These are phyloP conservation scores for Solanum hybrid DNA, from an alignment of 305 asterid genomes.

Conservation along the genomic window DNA sequence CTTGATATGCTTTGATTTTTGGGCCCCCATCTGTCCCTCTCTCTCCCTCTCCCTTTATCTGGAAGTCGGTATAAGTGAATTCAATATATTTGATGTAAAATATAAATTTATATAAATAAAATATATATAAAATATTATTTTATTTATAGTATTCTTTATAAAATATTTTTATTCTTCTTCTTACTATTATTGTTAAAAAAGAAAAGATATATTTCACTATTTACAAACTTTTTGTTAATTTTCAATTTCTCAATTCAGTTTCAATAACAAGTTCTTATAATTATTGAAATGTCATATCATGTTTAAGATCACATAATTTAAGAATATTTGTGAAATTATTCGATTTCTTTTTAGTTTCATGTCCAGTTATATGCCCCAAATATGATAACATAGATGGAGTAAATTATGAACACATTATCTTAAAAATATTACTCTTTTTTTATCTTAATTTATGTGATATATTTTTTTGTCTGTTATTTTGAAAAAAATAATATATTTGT, in stretches of 20 bases:
- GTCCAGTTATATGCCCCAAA: neutral
- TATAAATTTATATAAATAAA: neutral
- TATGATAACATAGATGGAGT: neutral
- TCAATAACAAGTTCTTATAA: neutral
- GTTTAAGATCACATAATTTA: neutral
- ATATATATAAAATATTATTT: neutral
- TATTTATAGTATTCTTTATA: neutral
- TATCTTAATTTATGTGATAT: neutral
- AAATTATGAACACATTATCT: neutral
- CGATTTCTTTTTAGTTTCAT: neutral
- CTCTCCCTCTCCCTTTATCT: neutral
- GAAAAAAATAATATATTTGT: neutral
- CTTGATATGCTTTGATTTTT: neutral
- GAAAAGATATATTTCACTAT: neutral
- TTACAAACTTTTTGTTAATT: neutral
- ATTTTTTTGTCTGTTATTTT: accelerated
- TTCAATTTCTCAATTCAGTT: neutral
- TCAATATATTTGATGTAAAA: neutral
- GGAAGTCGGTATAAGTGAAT: neutral
- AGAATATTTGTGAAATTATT: neutral
- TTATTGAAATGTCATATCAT: neutral
- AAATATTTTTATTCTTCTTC: neutral
- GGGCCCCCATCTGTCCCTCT: neutral
- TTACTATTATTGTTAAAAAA: neutral
- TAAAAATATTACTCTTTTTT: neutral